Percentiles rank a stretch among this genome's conserved stretches.
Evolutionary conservation across 1,139 yeast species (phyloP).

Genomic region (Geotrichum carabidarum): DNA sequence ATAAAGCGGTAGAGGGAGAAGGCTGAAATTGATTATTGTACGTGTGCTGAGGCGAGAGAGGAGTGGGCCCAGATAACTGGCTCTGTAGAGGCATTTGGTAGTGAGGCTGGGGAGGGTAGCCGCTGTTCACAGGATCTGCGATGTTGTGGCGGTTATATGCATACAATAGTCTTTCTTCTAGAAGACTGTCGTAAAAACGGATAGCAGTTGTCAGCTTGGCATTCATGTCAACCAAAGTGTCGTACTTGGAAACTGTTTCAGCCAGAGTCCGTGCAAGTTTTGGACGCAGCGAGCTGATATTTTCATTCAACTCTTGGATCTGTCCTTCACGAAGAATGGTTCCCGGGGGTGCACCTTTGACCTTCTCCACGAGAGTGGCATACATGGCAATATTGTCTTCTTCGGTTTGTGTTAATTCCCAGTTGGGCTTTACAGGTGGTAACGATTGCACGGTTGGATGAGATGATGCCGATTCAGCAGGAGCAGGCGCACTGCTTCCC

Average conservation of each 20-base stretch:
- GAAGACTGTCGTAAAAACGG: constrained; percentile 68
- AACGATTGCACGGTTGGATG: constrained; percentile 23
- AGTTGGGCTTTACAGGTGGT: constrained; percentile 17
- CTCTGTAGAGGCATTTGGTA: neutral
- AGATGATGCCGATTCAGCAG: constrained; percentile 23
- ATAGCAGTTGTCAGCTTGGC: constrained; percentile 76
- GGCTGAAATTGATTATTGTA: neutral
- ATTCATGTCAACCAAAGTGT: constrained; percentile 68
- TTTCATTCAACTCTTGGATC: constrained; percentile 59
- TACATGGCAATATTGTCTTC: constrained; percentile 66
- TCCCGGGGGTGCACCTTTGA: constrained; percentile 48
- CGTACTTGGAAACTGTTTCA: constrained; percentile 61
- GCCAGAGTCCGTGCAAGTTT: constrained; percentile 64
- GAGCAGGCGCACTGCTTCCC: constrained; percentile 20
- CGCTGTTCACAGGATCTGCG: neutral
- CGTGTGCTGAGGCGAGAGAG: neutral
- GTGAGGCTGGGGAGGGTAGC: constrained; percentile 12
- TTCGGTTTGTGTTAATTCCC: constrained; percentile 52
- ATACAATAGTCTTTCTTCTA: constrained; percentile 59
- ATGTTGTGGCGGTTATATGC: constrained; percentile 40
- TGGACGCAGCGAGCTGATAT: constrained; percentile 64
- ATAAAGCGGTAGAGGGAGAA: neutral
- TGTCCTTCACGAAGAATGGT: constrained; percentile 56
- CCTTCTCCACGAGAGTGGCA: constrained; percentile 57
- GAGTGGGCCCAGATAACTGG: constrained; percentile 5